Evolutionary conservation across 2,329 filamentous ascomycete genomes (phyloP).

Genomic region (Phialophora verrucosa): DNA sequence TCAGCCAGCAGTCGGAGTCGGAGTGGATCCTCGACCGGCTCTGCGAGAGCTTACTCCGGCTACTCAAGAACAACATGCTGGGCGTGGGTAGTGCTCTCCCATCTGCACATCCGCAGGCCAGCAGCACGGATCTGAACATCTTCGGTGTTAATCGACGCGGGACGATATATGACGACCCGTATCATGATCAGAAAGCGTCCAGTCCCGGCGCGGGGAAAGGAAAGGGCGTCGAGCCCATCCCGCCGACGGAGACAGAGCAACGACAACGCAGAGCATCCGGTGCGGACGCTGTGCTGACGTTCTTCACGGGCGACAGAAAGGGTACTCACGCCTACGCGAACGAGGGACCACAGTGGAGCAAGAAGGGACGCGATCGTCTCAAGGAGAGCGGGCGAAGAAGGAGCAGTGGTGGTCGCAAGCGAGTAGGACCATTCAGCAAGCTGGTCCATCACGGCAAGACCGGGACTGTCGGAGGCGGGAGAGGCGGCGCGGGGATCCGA

Average conservation of each 20-base stretch:
- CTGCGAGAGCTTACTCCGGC: constrained; percentile 66
- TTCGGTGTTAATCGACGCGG: constrained; percentile 22
- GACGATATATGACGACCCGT: constrained; percentile 17
- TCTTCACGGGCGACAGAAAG: constrained; percentile 34
- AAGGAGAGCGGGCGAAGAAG: constrained; percentile 14
- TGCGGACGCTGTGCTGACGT: constrained; percentile 31
- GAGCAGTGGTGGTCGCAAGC: constrained; percentile 9
- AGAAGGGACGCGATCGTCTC: constrained; percentile 26
- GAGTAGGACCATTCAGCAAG: constrained; percentile 31
- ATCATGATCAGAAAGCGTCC: constrained; percentile 1
- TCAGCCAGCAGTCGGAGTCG: constrained; percentile 66
- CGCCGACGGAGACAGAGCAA: constrained; percentile 15
- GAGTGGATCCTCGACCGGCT: constrained; percentile 71
- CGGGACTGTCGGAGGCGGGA: constrained; percentile 27
- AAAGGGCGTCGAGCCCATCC: constrained; percentile 9
- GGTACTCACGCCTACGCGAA: constrained; percentile 28
- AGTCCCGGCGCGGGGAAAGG: constrained; percentile 12
- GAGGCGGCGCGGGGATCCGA: constrained; percentile 29
- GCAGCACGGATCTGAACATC: constrained; percentile 15
- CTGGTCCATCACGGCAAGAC: constrained; percentile 20
- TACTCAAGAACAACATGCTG: constrained; percentile 37
- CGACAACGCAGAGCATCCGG: constrained; percentile 32
- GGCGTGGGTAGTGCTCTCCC: constrained; percentile 16
- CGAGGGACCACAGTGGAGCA: constrained; percentile 33
- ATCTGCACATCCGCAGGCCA: constrained; percentile 8